Percentiles rank a stretch among this genome's conserved stretches.
phyloP scores from a whole-genome alignment of 2,329 filamentous ascomycete genomes.

The Lasiodiplodia theobromae region DNA sequence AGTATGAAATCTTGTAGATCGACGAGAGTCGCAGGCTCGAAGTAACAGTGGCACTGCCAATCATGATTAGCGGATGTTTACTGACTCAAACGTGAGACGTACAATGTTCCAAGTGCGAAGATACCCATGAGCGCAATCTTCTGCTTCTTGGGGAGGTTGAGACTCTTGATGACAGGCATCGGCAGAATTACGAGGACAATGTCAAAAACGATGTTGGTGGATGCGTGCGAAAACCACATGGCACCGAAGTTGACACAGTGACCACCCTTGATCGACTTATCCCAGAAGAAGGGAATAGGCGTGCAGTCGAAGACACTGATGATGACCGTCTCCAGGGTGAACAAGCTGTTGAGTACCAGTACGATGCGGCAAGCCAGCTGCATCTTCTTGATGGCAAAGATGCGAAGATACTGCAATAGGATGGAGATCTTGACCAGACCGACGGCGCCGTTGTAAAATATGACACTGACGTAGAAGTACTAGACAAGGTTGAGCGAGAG shows the following conservation, averaged over 20 bases:
- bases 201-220: constrained; percentile 43
- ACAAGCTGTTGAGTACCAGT: constrained; percentile 36
- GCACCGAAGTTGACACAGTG: constrained; percentile 38
- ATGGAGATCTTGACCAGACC: constrained; percentile 44
- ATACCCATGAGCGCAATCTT: constrained; percentile 42
- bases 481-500: neutral
- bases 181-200: constrained; percentile 42
- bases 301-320: constrained; percentile 41
- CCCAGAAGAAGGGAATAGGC: constrained; percentile 42
- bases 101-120: constrained; percentile 43
- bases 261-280: constrained; percentile 10
- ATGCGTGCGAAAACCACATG: constrained; percentile 43
- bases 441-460: constrained; percentile 43
- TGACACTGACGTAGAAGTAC: constrained; percentile 42
- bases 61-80: neutral
- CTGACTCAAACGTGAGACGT: constrained; percentile 28
- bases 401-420: constrained; percentile 43
- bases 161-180: constrained; percentile 40
- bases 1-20: constrained; percentile 41
- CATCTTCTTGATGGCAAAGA: constrained; percentile 38
- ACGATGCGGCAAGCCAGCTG: constrained; percentile 37
- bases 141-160: constrained; percentile 41
- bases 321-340: constrained; percentile 37
- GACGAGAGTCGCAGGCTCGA: constrained; percentile 44
- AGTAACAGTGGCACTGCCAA: constrained; percentile 40